Conservation (phyloP, 2,329 filamentous ascomycete genomes). For the Chaetomiaceae sp. region DNA sequence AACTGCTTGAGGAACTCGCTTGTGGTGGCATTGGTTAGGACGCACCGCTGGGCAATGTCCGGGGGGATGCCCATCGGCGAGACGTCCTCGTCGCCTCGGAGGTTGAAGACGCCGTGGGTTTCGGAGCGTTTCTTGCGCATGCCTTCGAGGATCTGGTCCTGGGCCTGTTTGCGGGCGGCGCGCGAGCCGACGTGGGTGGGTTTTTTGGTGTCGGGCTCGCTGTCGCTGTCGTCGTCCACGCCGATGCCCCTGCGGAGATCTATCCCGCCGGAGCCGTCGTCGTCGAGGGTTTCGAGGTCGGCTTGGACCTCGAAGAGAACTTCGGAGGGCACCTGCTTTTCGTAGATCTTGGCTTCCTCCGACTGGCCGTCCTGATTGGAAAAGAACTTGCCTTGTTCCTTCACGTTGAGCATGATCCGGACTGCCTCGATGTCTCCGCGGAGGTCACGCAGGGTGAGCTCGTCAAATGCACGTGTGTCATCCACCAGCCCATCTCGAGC, state of each 20-base stretch:
- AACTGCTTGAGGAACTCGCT: constrained; percentile 97
- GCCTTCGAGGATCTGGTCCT: constrained; percentile 61
- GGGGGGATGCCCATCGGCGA: constrained; percentile 54
- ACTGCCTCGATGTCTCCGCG: constrained; percentile 68
- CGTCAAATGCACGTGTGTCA: constrained; percentile 68
- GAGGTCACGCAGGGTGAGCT: constrained; percentile 76
- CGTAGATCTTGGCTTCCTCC: constrained; percentile 51
- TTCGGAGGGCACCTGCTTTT: constrained; percentile 63
- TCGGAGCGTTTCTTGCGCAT: constrained; percentile 59
- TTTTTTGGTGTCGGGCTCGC: constrained; percentile 54
- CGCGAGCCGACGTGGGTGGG: constrained; percentile 64
- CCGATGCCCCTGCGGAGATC: constrained; percentile 63
- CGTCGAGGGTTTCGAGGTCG: constrained; percentile 54
- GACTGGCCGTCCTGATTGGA: constrained; percentile 46
- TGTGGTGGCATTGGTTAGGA: constrained; percentile 80
- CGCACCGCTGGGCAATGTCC: constrained; percentile 55
- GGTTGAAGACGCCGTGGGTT: constrained; percentile 40
- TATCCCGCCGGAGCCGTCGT: constrained; percentile 47
- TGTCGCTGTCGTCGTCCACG: constrained; percentile 66
- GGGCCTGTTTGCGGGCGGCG: constrained; percentile 58
- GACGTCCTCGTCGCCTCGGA: constrained; percentile 35
- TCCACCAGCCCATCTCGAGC: constrained; percentile 48
- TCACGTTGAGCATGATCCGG: constrained; percentile 79
- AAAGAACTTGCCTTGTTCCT: constrained; percentile 82
- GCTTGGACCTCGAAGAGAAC: constrained; percentile 61